Percentiles rank a stretch among this genome's conserved stretches.
These are phyloP conservation scores for Pelargonium australe DNA, from an alignment of 441 rosid species.

Conservation along the genomic window DNA sequence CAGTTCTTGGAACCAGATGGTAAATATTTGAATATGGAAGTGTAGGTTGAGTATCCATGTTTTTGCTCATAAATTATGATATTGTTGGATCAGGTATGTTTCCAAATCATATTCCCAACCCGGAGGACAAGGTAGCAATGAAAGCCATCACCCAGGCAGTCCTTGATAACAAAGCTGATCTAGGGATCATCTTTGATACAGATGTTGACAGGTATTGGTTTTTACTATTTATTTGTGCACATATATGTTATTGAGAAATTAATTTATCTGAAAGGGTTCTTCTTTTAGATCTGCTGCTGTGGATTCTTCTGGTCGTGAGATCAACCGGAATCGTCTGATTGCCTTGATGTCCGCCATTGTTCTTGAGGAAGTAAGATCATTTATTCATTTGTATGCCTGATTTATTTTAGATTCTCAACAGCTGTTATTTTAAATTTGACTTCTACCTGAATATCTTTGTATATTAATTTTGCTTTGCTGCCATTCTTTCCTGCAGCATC, in stretches of 20 bases:
- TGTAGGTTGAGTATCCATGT: neutral
- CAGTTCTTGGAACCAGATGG: conserved; percentile 99
- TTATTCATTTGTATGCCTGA: neutral
- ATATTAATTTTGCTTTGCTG: conserved; percentile 12
- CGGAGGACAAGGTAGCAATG: conserved; percentile 97
- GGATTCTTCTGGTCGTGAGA: conserved; percentile 79
- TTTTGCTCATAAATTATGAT: neutral
- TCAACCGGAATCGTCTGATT: conserved; percentile 87
- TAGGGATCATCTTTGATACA: conserved; percentile 97
- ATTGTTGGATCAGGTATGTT: conserved; percentile 62
- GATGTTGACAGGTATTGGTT: conserved; percentile 82
- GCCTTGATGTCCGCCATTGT: conserved; percentile 92
- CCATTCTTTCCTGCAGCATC: conserved; percentile 50
- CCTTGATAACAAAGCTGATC: conserved; percentile 81
- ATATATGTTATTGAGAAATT: neutral
- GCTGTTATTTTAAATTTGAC: conserved; percentile 7
- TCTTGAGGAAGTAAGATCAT: conserved; percentile 72
- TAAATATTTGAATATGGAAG: conserved; percentile 24
- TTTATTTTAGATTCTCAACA: conserved; percentile 11
- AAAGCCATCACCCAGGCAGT: conserved; percentile 78
- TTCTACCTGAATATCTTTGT: neutral
- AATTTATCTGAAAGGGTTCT: conserved; percentile 12
- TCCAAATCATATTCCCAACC: conserved; percentile 97
- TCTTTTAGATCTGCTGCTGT: conserved; percentile 91
- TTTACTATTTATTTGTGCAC: conserved; percentile 15